Evolutionary conservation across 1,284 basidiomycete species (phyloP).

Genomic region (Anthracocystis walkeri): DNA sequence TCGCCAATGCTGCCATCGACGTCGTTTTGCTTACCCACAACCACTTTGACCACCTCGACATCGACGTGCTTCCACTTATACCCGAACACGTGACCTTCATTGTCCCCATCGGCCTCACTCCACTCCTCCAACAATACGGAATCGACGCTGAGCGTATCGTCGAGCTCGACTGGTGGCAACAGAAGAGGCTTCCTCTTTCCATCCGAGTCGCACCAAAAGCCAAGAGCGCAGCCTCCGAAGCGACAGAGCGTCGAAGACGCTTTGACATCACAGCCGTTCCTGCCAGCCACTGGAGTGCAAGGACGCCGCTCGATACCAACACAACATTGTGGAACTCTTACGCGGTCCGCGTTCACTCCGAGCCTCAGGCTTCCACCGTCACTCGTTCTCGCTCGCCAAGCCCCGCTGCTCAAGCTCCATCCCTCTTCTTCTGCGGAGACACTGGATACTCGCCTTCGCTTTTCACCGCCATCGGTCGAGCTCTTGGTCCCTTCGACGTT

Average conservation of each 20-base stretch:
- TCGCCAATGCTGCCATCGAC: conserved; percentile 68
- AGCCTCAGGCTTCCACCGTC: not conserved
- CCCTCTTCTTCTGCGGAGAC: conserved; percentile 70
- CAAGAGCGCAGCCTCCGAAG: not conserved
- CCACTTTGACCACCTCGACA: conserved; percentile 64
- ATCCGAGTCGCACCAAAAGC: conserved; percentile 25
- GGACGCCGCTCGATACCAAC: conserved; percentile 72
- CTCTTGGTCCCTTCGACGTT: conserved; percentile 71
- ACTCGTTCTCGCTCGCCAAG: conserved; percentile 9
- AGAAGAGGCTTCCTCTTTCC: conserved; percentile 14
- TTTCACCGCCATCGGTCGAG: conserved; percentile 71
- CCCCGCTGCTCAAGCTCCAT: conserved; percentile 12
- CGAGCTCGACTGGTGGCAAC: conserved; percentile 69
- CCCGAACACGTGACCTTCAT: conserved; percentile 57
- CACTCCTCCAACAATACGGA: conserved; percentile 55
- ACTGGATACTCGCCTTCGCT: conserved; percentile 71
- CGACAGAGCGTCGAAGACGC: conserved; percentile 11
- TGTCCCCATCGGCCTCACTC: conserved; percentile 62
- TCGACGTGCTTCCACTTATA: conserved; percentile 54
- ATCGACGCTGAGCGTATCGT: conserved; percentile 44
- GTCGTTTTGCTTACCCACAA: conserved; percentile 72
- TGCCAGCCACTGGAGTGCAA: conserved; percentile 72
- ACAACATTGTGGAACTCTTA: conserved; percentile 70
- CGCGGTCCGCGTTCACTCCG: conserved; percentile 41
- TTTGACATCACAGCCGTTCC: conserved; percentile 54